These are phyloP conservation scores for Globisporangium viniferum DNA, from an alignment of 352 stramenopile species.

Conservation along the genomic window DNA sequence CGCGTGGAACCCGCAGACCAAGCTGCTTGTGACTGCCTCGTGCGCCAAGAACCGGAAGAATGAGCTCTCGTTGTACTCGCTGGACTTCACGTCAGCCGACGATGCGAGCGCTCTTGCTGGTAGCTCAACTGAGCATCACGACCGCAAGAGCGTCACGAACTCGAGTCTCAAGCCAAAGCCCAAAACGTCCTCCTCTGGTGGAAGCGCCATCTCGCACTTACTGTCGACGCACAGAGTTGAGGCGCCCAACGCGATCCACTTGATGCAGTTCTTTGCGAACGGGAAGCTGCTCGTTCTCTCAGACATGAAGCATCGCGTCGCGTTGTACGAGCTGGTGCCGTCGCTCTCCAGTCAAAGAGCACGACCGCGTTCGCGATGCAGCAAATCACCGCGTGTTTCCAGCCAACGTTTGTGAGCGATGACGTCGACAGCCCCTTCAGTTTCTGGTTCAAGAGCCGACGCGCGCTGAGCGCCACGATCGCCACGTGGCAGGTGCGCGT, in stretches of 20 bases:
- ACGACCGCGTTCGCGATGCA: constrained; percentile 20
- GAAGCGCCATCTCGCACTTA: constrained; percentile 2
- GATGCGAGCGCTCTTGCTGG: background rate
- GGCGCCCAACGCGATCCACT: constrained; percentile 15
- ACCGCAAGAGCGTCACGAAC: background rate
- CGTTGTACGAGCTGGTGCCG: constrained; percentile 10
- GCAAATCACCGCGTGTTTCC: constrained; percentile 14
- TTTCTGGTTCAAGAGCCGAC: constrained; percentile 21
- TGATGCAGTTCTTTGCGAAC: constrained; percentile 23
- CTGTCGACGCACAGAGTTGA: constrained; percentile 6
- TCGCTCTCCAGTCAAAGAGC: constrained; percentile 23
- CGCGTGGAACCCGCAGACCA: constrained; percentile 13
- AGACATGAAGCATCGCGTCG: constrained; percentile 24
- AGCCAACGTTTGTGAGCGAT: constrained; percentile 15
- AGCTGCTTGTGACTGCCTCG: constrained; percentile 24
- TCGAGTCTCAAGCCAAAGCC: constrained; percentile 9
- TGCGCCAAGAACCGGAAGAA: constrained; percentile 4
- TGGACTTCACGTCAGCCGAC: constrained; percentile 10
- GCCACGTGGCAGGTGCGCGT: constrained; percentile 34
- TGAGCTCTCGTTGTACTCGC: constrained; percentile 28
- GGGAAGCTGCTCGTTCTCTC: constrained; percentile 27
- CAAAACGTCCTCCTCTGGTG: background rate
- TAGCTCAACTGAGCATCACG: background rate
- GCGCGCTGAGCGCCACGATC: constrained; percentile 24
- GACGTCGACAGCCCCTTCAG: constrained; percentile 28